These are phyloP conservation scores for Colletotrichum cuscutae DNA, from an alignment of 2,329 filamentous ascomycete genomes.

Conservation along the genomic window DNA sequence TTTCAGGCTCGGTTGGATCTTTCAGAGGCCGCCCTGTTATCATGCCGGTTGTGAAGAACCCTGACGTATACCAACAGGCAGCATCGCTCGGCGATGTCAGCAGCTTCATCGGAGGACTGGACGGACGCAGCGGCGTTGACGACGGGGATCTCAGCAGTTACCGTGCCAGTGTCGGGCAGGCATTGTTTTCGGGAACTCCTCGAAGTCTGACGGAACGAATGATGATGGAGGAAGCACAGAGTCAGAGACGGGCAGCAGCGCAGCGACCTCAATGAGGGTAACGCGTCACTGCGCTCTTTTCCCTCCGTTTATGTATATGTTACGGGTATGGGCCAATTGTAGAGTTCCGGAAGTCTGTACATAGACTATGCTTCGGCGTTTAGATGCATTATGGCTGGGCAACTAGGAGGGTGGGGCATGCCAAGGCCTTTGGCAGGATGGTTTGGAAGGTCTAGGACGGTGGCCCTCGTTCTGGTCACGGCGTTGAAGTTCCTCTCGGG, in stretches of 20 bases:
- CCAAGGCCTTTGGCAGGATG: constrained; percentile 15
- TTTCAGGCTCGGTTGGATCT: constrained; percentile 58
- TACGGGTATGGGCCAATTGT: constrained; percentile 26
- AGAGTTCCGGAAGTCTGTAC: constrained; percentile 31
- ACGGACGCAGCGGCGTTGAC: constrained; percentile 61
- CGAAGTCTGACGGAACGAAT: constrained; percentile 60
- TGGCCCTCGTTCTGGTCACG: neutral
- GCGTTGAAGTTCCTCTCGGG: neutral
- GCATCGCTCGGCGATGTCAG: constrained; percentile 59
- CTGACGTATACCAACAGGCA: constrained; percentile 59
- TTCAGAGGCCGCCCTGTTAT: constrained; percentile 64
- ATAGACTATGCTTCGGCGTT: constrained; percentile 31
- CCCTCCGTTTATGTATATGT: constrained; percentile 18
- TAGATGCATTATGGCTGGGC: constrained; percentile 23
- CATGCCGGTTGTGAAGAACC: constrained; percentile 62
- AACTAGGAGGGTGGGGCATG: constrained; percentile 26
- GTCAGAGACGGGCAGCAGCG: constrained; percentile 37
- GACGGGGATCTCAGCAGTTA: constrained; percentile 56
- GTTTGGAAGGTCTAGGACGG: constrained; percentile 6
- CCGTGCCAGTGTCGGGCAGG: constrained; percentile 50
- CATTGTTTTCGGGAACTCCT: constrained; percentile 55
- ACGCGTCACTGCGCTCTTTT: neutral
- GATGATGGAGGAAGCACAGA: constrained; percentile 58
- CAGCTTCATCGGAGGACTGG: constrained; percentile 64
- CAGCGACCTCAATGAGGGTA: constrained; percentile 26